Evolutionary conservation across 2,329 filamentous ascomycete species (phyloP), one percentile per base, ranked within the genome.

Genomic region (Aureobasidium pullulans): DNA sequence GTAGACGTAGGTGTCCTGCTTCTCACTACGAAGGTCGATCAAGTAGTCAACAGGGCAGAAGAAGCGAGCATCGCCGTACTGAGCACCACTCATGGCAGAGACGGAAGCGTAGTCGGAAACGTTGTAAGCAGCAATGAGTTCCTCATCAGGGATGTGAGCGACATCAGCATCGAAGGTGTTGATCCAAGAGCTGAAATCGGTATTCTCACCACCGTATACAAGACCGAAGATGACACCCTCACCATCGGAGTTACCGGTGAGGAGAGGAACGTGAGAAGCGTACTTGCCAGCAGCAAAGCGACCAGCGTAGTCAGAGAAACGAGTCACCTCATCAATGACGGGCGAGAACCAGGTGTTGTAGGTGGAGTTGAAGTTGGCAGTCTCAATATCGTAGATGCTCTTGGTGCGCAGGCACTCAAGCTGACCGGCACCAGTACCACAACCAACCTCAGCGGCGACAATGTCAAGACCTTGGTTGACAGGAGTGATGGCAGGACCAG

Each of bases 151-250:
- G 10, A 76, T 71, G 39, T 74, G 69, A 2, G 70, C 72, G 47
- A 70, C 68, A 59, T 76, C 74, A 9, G 74, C 73, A 34, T 76
- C 68, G 49, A 76, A 77, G 1, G 73, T 74, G 11, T 73, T 71
- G 66, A 79, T 76, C 75, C 75, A 78, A 0, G 71, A 69, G 62
- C 71, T 72, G 61, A 72, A 74, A 50, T 74, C 69, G 31, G 69
- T 66, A 36, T 58, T 58, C 42, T 58, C 54, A n/a, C 43, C 54
- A 6, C 54, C 44, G 36, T 58, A 58, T 6, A 58, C 54, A 3
- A 58, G 54, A 16, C 43, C 54, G 16, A 58, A 58, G 23, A 58
- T 49, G 19, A 49, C 54, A 13, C 54, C 54, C 37, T 58, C 54
- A 2, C 54, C 54, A 10, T 58, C 54, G 10, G 54, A 58, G 44